phyloP scores from a whole-genome alignment of 306 rosid species.

The Datisca glomerata region DNA sequence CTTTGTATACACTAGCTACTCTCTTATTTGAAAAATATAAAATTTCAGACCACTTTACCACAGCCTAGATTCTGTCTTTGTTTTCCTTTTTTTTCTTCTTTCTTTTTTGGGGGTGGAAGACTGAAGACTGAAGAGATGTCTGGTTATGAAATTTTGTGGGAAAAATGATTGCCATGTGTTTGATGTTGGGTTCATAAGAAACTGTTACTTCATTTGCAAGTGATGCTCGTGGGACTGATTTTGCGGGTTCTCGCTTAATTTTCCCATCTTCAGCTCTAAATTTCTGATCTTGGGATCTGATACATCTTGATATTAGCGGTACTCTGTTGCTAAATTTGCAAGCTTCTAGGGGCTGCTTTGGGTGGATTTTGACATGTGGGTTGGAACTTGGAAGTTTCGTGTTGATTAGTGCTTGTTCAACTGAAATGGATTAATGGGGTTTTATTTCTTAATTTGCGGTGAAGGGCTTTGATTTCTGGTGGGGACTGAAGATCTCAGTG shows the following conservation, averaged over 20 bases:
- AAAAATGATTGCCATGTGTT: constrained; percentile 15
- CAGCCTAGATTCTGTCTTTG: background rate
- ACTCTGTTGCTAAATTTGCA: background rate
- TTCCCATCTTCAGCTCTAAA: no score
- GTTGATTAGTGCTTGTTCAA: constrained; percentile 8
- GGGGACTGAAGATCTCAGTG: constrained; percentile 37
- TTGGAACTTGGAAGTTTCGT: constrained; percentile 7
- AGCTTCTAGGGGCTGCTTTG: background rate
- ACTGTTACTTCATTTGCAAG: constrained; percentile 17
- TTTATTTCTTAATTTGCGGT: constrained; percentile 26
- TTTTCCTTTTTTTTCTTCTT: constrained; percentile 11
- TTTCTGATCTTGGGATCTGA: constrained; percentile 9
- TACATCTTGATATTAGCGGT: background rate
- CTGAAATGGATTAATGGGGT: constrained; percentile 6
- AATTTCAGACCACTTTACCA: constrained; percentile 6
- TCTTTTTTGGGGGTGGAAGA: background rate
- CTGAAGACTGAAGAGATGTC: constrained; percentile 3
- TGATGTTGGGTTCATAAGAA: constrained; percentile 21
- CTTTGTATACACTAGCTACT: background rate
- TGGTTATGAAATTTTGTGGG: constrained; percentile 23
- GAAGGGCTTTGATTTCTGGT: constrained; percentile 30
- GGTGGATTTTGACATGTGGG: constrained; percentile 8
- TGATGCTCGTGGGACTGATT: constrained; percentile 9
- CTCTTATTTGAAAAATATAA: background rate
- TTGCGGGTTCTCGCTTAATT: no score